Evolutionary conservation across 2,329 filamentous ascomycete species (phyloP).

Genomic region (Tolypocladium endophyticum): DNA sequence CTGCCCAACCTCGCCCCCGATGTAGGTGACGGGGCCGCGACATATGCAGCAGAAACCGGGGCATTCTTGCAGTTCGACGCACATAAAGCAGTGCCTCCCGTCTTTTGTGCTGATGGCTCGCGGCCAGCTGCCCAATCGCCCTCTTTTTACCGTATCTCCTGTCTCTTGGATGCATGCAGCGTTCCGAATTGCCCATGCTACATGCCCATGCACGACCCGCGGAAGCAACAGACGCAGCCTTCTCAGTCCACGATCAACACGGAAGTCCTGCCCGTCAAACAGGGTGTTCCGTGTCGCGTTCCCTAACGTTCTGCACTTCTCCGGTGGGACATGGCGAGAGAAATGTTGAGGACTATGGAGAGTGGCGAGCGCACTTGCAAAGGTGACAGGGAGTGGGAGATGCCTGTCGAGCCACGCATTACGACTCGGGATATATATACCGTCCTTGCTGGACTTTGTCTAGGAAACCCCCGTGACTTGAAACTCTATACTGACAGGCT

Average conservation of each 20-base stretch:
- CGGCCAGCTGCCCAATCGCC: not conserved
- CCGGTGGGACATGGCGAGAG: not conserved
- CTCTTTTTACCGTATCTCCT: not conserved
- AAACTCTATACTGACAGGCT: not conserved
- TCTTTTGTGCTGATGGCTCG: not conserved
- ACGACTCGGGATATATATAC: not conserved
- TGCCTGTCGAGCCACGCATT: not conserved
- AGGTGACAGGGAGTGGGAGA: not conserved
- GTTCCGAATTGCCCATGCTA: not conserved
- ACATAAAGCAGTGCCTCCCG: constrained; percentile 1
- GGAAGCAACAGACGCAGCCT: not conserved
- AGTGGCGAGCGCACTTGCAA: not conserved
- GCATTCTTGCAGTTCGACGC: not conserved
- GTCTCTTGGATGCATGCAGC: not conserved
- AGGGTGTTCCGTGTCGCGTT: not conserved
- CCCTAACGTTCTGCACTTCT: not conserved
- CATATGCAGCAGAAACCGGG: not conserved
- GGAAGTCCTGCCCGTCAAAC: not conserved
- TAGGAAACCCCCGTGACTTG: not conserved
- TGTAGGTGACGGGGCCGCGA: not conserved
- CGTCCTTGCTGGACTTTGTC: not conserved
- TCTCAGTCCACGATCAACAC: not conserved
- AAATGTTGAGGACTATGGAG: not conserved
- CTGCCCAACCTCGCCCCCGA: not conserved
- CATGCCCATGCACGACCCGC: not conserved